A percentile compares a stretch with the other conserved stretches of the same genome.
Evolutionary conservation across 2,329 filamentous ascomycete species (phyloP).

Genomic region (Fusarium sp.): DNA sequence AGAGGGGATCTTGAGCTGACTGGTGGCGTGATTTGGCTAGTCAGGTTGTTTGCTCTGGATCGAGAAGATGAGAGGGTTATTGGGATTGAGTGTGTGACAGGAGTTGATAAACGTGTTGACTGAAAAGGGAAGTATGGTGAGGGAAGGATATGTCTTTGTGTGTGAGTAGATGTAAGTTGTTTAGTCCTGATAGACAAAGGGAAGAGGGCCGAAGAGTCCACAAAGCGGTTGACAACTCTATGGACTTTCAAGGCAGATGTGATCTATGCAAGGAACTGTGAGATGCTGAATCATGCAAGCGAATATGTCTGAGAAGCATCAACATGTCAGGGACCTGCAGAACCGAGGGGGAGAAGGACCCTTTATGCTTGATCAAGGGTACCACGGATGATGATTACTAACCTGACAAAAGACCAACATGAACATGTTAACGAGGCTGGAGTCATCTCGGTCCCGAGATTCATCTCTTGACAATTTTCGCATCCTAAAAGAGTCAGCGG

Average conservation of each 20-base stretch:
- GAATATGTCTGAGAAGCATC: background rate
- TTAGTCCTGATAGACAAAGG: background rate
- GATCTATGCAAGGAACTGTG: background rate
- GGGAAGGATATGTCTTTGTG: background rate
- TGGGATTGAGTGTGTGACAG: background rate
- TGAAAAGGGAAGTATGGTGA: background rate
- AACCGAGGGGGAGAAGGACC: background rate
- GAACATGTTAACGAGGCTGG: background rate
- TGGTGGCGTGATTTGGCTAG: slow-evolving; percentile 1
- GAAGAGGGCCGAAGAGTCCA: background rate
- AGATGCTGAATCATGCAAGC: background rate
- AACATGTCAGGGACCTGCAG: background rate
- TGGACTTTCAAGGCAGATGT: background rate
- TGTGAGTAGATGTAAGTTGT: background rate
- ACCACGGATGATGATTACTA: slow-evolving; percentile 3
- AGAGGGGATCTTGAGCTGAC: background rate
- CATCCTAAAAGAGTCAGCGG: background rate
- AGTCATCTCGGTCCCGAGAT: background rate
- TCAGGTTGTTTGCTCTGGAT: background rate
- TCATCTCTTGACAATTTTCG: background rate
- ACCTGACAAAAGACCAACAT: background rate
- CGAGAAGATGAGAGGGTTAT: background rate
- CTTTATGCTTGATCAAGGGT: slow-evolving; percentile 29
- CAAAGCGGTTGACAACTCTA: background rate
- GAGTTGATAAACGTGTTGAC: background rate